A percentile compares a stretch with the other conserved stretches of the same genome.
phyloP scores from a whole-genome alignment of 2,329 filamentous ascomycete species.

The Trichoderma guizhouense region DNA sequence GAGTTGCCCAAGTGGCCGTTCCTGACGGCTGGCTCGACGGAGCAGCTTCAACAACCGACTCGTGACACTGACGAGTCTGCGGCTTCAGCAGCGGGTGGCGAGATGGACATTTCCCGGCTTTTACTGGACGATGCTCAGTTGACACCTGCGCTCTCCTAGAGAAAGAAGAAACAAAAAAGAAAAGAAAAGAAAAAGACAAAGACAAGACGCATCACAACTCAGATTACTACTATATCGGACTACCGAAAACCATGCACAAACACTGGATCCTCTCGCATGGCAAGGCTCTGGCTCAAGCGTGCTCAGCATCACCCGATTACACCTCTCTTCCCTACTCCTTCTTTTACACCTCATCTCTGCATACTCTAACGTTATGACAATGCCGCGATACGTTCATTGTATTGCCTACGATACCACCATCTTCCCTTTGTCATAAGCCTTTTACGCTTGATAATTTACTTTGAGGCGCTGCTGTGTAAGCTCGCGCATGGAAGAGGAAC shows the following conservation, averaged over 20 bases:
- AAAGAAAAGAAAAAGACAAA: neutral
- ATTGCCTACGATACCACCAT: neutral
- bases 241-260: neutral
- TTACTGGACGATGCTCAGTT: slow-evolving; percentile 52
- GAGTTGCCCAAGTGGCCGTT: slow-evolving; percentile 45
- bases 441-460: neutral
- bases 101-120: slow-evolving; percentile 62
- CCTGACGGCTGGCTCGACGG: slow-evolving; percentile 32
- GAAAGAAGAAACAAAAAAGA: neutral
- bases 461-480: neutral
- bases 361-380: neutral
- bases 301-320: neutral
- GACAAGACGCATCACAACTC: neutral
- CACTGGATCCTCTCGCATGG: neutral
- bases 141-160: neutral
- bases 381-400: neutral
- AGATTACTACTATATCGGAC: neutral
- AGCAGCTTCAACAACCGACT: slow-evolving; percentile 25
- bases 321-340: neutral
- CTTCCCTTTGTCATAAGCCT: neutral
- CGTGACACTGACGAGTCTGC: slow-evolving; percentile 46
- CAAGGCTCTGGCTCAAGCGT: neutral
- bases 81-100: slow-evolving; percentile 44
- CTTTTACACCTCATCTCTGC: neutral
- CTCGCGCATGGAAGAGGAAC: slow-evolving; percentile 6